Conservation (phyloP, 1,139 yeast species). For the Pichia sp. region DNA sequence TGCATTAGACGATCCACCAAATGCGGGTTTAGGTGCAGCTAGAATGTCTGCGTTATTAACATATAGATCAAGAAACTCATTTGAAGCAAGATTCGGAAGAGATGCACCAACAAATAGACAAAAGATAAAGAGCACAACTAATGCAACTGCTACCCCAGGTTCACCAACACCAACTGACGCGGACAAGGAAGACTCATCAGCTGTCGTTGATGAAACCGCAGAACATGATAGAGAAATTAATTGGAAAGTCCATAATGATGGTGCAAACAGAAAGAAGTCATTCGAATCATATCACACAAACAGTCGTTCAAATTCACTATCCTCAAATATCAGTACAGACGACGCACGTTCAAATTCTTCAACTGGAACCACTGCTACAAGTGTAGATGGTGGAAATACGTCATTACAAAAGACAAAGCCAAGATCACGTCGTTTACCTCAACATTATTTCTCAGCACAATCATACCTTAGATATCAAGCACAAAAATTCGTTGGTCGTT, state of each 20-base stretch:
- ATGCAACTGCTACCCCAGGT: not conserved
- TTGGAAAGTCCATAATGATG: slow-evolving; percentile 69
- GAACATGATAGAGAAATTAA: slow-evolving; percentile 43
- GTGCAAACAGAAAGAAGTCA: slow-evolving; percentile 34
- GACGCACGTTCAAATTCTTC: slow-evolving; percentile 13
- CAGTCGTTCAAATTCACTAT: slow-evolving; percentile 23
- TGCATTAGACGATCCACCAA: slow-evolving; percentile 72
- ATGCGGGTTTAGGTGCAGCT: slow-evolving; percentile 89
- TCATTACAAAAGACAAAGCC: slow-evolving; percentile 13
- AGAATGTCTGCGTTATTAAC: slow-evolving; percentile 96
- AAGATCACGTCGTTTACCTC: slow-evolving; percentile 51
- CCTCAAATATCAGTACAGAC: slow-evolving; percentile 14
- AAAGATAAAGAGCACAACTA: slow-evolving; percentile 20
- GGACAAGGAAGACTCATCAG: slow-evolving; percentile 19
- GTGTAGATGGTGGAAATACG: slow-evolving; percentile 2
- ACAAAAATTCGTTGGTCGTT: slow-evolving; percentile 79
- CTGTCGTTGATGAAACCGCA: slow-evolving; percentile 16
- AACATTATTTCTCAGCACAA: slow-evolving; percentile 93
- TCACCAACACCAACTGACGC: slow-evolving; percentile 1
- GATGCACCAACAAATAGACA: slow-evolving; percentile 41
- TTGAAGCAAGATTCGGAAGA: slow-evolving; percentile 89
- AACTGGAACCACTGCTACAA: slow-evolving; percentile 12
- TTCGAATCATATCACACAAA: slow-evolving; percentile 24
- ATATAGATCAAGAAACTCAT: slow-evolving; percentile 87
- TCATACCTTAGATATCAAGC: slow-evolving; percentile 94